Conservation (phyloP, 345 rosid genomes). For the Eutrema yunnanense region DNA sequence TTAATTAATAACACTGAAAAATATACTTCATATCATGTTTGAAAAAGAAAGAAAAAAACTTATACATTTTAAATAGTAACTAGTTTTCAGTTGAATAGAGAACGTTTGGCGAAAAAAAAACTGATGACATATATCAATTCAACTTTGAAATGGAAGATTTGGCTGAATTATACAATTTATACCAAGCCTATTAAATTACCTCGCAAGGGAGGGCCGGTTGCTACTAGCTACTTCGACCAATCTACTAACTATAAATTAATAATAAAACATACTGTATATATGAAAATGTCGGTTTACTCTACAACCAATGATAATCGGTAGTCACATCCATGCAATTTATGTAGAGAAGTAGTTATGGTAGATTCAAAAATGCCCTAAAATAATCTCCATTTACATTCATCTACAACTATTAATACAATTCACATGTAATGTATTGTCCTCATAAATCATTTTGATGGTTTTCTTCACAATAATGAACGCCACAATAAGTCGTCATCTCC, state of each 20-base stretch:
- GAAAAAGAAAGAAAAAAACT: too few species aligned
- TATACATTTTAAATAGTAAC: too few species aligned
- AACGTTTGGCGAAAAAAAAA: too few species aligned
- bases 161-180: too few species aligned
- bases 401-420: background rate
- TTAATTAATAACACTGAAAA: too few species aligned
- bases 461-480: background rate
- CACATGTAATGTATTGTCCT: conserved; percentile 8
- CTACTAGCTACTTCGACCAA: background rate
- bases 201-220: background rate
- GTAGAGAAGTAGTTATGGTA: conserved; percentile 5
- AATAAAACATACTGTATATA: background rate
- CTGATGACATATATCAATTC: too few species aligned
- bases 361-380: background rate
- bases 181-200: background rate
- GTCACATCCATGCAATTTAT: conserved; percentile 43
- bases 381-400: background rate
- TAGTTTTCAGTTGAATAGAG: too few species aligned
- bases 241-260: background rate
- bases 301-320: background rate
- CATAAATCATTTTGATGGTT: background rate
- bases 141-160: too few species aligned
- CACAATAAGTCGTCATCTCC: conserved; percentile 9
- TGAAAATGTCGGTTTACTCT: background rate
- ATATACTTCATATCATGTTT: too few species aligned